phyloP scores from a whole-genome alignment of 345 rosid species.

The Balakata baccata region DNA sequence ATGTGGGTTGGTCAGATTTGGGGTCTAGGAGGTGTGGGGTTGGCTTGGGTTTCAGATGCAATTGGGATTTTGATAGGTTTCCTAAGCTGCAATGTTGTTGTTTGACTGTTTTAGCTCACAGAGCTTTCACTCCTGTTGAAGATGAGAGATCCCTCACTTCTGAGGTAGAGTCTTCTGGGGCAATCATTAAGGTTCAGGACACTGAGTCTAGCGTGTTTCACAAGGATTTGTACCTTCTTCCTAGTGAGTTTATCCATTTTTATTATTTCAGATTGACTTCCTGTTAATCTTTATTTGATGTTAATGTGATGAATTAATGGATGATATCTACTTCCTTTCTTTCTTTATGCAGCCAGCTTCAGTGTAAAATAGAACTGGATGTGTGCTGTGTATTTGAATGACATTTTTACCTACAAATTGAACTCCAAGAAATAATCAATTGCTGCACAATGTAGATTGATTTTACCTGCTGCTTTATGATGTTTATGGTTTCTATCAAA shows the following conservation, averaged over 20 bases:
- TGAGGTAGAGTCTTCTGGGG: conserved; percentile 44
- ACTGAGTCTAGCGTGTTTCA: conserved; percentile 40
- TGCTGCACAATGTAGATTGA: conserved; percentile 18
- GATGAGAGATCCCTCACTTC: conserved; percentile 50
- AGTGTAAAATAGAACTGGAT: not conserved
- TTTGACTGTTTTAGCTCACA: conserved; percentile 38
- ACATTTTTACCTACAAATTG: conserved; percentile 10
- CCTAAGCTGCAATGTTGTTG: conserved; percentile 47
- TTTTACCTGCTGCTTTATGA: not conserved
- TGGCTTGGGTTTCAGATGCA: conserved; percentile 29
- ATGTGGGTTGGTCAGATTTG: conserved; percentile 34
- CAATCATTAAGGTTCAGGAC: conserved; percentile 35
- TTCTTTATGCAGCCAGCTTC: not conserved
- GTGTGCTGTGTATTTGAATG: not conserved
- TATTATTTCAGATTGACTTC: not conserved
- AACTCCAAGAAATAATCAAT: conserved; percentile 8
- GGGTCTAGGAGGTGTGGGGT: conserved; percentile 35
- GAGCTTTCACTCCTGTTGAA: conserved; percentile 54
- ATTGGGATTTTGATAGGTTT: conserved; percentile 19
- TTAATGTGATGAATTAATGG: conserved; percentile 8
- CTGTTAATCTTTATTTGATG: not conserved
- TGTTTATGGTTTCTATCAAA: conserved; percentile 8
- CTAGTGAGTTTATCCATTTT: conserved; percentile 55
- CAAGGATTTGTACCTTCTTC: conserved; percentile 76
- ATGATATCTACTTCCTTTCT: not conserved